Evolutionary conservation across 1,284 basidiomycete genomes (phyloP).

Genomic region (Sporisorium iseilematis-ciliati): DNA sequence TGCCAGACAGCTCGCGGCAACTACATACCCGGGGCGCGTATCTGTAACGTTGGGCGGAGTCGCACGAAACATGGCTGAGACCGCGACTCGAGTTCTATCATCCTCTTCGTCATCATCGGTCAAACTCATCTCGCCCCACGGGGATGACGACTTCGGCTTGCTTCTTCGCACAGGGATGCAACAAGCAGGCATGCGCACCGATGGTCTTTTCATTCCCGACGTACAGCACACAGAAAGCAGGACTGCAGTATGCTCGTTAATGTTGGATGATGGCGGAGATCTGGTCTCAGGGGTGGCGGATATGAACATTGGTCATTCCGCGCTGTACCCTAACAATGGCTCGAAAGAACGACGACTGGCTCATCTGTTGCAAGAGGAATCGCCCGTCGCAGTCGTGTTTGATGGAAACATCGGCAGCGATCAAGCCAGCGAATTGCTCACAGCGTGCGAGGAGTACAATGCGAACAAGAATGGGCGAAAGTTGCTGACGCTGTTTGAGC

Average conservation of each 20-base stretch:
- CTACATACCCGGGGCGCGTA: conserved; percentile 85
- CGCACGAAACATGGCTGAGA: conserved; percentile 91
- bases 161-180: conserved; percentile 76
- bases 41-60: conserved; percentile 87
- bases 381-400: conserved; percentile 29
- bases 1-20: conserved; percentile 18
- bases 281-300: conserved; percentile 89
- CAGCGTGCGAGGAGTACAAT: conserved; percentile 31
- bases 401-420: conserved; percentile 49
- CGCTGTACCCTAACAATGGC: conserved; percentile 6
- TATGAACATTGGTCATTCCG: conserved; percentile 74
- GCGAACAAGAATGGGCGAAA: conserved; percentile 66
- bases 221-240: conserved; percentile 62
- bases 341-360: neutral
- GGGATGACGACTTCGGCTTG: conserved; percentile 65
- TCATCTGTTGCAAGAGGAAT: conserved; percentile 4
- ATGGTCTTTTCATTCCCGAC: conserved; percentile 76
- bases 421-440: conserved; percentile 52
- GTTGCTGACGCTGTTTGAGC: conserved; percentile 42
- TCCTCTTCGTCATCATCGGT: conserved; percentile 24
- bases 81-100: conserved; percentile 78
- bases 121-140: conserved; percentile 71
- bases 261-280: conserved; percentile 80
- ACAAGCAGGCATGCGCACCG: conserved; percentile 80
- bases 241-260: conserved; percentile 86